Percentiles rank a stretch among this genome's conserved stretches.
phyloP scores from a whole-genome alignment of 305 asterid species.

The Euphrasia arctica region DNA sequence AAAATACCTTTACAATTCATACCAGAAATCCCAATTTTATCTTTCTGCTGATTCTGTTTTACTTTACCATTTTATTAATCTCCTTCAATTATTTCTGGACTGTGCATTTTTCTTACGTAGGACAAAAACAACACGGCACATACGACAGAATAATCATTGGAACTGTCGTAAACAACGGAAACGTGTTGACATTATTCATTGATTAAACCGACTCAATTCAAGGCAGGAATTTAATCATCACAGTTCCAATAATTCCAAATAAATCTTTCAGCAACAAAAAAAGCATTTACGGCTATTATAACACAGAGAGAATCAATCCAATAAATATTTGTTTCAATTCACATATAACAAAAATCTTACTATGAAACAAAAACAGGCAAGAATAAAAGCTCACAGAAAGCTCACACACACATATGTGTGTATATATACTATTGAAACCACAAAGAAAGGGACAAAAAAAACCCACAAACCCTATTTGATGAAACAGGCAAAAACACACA shows the following conservation, averaged over 20 bases:
- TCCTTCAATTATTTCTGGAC: neutral
- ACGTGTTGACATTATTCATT: neutral
- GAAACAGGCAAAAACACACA: conserved; percentile 21
- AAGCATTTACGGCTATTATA: conserved; percentile 9
- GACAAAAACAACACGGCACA: neutral
- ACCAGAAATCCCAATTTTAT: neutral
- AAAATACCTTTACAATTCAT: neutral
- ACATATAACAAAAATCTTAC: neutral
- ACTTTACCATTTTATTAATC: neutral
- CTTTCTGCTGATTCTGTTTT: neutral
- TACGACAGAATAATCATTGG: neutral
- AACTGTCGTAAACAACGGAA: neutral
- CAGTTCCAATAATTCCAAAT: neutral
- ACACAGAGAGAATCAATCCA: neutral
- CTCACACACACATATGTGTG: neutral
- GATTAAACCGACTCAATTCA: neutral
- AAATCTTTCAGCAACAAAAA: conserved; percentile 12
- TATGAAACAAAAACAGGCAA: neutral
- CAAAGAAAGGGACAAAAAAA: neutral
- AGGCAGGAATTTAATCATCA: neutral
- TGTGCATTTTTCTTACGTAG: neutral
- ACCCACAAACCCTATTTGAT: conserved; percentile 34
- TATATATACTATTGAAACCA: neutral
- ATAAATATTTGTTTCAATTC: conserved; percentile 13
- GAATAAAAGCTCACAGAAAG: conserved; percentile 3